Base-by-base conservation (phyloP, 495 filamentous ascomycete genomes). In the Podospora didyma region DNA sequence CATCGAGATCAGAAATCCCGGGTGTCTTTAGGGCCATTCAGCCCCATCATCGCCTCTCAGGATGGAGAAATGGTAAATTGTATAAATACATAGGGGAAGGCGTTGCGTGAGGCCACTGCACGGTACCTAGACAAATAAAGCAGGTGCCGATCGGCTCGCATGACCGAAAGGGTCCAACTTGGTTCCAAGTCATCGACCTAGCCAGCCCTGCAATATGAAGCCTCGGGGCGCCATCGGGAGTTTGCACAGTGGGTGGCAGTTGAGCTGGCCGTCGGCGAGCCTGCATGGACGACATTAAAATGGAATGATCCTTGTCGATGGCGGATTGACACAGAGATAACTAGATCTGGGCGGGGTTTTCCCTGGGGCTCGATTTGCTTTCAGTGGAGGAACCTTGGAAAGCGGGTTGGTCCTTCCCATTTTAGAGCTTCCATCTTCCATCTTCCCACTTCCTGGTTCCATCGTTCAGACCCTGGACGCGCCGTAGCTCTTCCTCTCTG, bases 281-380 rank as follows among this genome's bases (percentile, higher is more conserved):
- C 19, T 49, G 41, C 56, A 12, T 37, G 20, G 17, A 17, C n/a
- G 39, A 37, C 34, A 16, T 16, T 10, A 16, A 16, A 10, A 7
- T 37, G 34, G 9, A 37, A 16, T 42, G 39, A 17, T 16, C n/a
- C n/a, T 14, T 41, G 47, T 49, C 46, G 46, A 31, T 24, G 57
- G 49, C 50, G 57, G 54, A 16, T 45, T 22, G 39, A 46, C 22
- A 23, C 41, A 54, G 31, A 23, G 52, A 31, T 45, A 54, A 17
- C 49, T 19, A 57, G 61, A 63, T 64, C 62, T 58, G 58, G 49
- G 60, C 58, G 55, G 60, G 63, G 63, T 60, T 56, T 34, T 50
- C 52, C 59, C 57, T 60, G 52, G 60, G 57, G 57, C 60, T 59
- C 56, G 34, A 24, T 31, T 23, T 28, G 16, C 26, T 26, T 53